phyloP scores from a whole-genome alignment of 306 rosid genomes.

The Rubus parviflorus region DNA sequence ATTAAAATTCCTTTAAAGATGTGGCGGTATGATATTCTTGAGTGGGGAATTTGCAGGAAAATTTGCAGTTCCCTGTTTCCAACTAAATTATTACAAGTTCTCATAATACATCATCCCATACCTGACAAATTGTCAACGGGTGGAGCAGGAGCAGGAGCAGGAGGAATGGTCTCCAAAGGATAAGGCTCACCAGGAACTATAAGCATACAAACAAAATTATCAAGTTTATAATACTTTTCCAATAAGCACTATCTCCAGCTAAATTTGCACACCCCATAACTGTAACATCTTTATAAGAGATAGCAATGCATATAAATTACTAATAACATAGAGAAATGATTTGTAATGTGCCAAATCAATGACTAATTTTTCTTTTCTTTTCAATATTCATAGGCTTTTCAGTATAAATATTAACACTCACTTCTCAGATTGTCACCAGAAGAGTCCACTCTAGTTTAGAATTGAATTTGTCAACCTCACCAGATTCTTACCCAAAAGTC shows the following conservation, averaged over 20 bases:
- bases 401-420: no score
- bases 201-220: conserved; percentile 20
- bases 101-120: conserved; percentile 30
- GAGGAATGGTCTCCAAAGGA: conserved; percentile 54
- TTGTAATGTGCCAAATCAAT: neutral
- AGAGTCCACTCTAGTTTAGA: no score
- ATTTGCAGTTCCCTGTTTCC: neutral
- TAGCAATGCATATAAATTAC: neutral
- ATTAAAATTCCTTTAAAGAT: conserved; percentile 16
- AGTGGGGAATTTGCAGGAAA: neutral
- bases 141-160: conserved; percentile 59
- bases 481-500: neutral
- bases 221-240: neutral
- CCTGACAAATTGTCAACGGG: conserved; percentile 51
- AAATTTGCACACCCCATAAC: neutral
- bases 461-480: no score
- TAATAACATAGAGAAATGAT: neutral
- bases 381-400: no score
- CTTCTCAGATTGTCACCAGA: no score
- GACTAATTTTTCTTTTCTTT: no score
- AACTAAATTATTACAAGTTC: neutral
- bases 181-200: conserved; percentile 95
- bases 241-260: neutral
- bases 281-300: neutral
- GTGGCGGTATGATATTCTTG: conserved; percentile 2